Evolutionary conservation across 768 basidiomycete genomes (phyloP).

Genomic region (Agaricus blazei): DNA sequence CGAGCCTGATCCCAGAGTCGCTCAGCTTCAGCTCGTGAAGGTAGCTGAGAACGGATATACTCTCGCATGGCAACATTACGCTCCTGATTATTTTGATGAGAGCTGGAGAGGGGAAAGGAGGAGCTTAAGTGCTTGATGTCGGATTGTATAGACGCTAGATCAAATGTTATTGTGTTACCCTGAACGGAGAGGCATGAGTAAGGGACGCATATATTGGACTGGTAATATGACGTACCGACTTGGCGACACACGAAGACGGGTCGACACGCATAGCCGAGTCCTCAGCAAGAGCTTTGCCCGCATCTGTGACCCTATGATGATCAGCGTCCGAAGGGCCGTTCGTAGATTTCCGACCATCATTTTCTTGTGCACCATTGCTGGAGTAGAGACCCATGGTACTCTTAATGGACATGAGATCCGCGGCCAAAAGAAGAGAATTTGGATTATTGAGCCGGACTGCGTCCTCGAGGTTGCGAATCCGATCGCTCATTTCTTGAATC

Average conservation of each 20-base stretch:
- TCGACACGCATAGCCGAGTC: conserved; percentile 21
- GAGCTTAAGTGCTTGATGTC: conserved; percentile 51
- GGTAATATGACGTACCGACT: conserved; percentile 10
- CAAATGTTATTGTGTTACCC: conserved; percentile 3
- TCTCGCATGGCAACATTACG: conserved; percentile 50
- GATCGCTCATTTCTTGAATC: conserved; percentile 63
- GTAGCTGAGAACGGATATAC: conserved; percentile 52
- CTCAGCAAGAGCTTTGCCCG: conserved; percentile 25
- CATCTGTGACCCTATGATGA: conserved; percentile 15
- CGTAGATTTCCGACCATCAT: neutral
- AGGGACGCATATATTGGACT: conserved; percentile 4
- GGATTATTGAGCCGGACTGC: conserved; percentile 33
- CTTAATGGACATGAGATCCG: conserved; percentile 49
- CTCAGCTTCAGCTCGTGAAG: conserved; percentile 50
- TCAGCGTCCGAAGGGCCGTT: neutral
- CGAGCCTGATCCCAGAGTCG: conserved; percentile 60
- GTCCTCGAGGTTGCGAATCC: conserved; percentile 58
- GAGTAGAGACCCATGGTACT: conserved; percentile 49
- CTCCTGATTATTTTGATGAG: conserved; percentile 28
- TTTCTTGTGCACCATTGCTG: conserved; percentile 16
- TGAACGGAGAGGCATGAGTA: neutral
- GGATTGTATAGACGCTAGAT: conserved; percentile 11
- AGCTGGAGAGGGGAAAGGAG: conserved; percentile 43
- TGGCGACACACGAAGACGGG: neutral
- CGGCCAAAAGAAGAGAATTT: conserved; percentile 44